A percentile compares a stretch with the other conserved stretches of the same genome.
Evolutionary conservation across 2,329 filamentous ascomycete genomes (phyloP).

Genomic region (Alternaria brassicicola): DNA sequence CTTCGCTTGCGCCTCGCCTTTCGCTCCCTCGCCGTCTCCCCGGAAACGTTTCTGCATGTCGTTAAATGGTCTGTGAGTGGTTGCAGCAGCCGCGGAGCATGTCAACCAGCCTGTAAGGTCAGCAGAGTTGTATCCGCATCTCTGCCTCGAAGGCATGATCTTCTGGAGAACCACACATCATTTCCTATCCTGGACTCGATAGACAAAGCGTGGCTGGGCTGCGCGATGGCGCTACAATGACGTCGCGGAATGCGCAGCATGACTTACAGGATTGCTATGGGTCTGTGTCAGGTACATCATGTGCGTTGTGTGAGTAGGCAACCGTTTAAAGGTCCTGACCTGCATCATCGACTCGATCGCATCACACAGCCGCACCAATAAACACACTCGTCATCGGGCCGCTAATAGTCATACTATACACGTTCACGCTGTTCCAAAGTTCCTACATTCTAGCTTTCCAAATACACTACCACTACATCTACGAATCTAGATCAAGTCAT

Average conservation of each 20-base stretch:
- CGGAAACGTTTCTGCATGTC: constrained; percentile 3
- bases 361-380: background rate
- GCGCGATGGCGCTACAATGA: constrained; percentile 17
- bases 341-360: constrained; percentile 1
- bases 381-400: background rate
- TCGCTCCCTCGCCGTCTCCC: constrained; percentile 3
- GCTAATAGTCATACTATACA: background rate
- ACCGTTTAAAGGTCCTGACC: constrained; percentile 2
- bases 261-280: constrained; percentile 7
- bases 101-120: background rate
- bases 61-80: constrained; percentile 1
- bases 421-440: background rate
- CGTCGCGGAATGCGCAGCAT: constrained; percentile 15
- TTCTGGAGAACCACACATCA: constrained; percentile 23
- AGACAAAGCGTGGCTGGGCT: constrained; percentile 19
- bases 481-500: background rate
- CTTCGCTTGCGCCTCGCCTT: constrained; percentile 11
- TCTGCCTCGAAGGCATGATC: constrained; percentile 10
- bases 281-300: constrained; percentile 8
- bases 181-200: constrained; percentile 18
- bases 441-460: background rate
- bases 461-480: background rate
- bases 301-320: constrained; percentile 9
- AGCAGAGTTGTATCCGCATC: background rate
- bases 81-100: constrained; percentile 1